A percentile compares a stretch with the other conserved stretches of the same genome.
These are phyloP conservation scores for Lipomyces sp. DNA, from an alignment of 805 yeast species.

Conservation along the genomic window DNA sequence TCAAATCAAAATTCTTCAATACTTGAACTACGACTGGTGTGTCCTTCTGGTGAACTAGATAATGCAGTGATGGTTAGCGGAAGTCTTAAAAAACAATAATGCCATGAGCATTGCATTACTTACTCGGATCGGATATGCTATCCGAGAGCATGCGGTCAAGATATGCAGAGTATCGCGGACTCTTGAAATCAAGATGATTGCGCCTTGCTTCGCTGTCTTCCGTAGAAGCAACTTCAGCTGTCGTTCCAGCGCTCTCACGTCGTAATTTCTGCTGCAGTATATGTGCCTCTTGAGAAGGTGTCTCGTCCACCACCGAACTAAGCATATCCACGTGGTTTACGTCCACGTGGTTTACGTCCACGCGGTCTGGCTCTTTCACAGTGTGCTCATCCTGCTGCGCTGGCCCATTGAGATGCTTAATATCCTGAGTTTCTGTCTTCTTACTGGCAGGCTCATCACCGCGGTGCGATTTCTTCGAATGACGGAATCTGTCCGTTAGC, in stretches of 20 bases:
- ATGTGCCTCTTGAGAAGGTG: neutral
- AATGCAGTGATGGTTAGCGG: neutral
- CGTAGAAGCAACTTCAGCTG: neutral
- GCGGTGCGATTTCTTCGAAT: conserved; percentile 10
- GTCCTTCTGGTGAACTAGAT: conserved; percentile 38
- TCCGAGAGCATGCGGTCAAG: neutral
- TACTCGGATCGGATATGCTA: conserved; percentile 21
- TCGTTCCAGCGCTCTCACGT: neutral
- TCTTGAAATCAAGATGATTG: conserved; percentile 15
- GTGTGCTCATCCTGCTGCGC: neutral
- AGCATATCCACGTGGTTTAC: too few relatives aligned
- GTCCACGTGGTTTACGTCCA: too few relatives aligned
- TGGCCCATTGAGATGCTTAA: too few relatives aligned
- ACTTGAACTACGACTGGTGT: conserved; percentile 34
- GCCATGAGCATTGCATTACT: neutral
- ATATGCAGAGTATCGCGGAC: conserved; percentile 4
- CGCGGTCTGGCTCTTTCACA: too few relatives aligned
- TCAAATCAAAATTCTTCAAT: conserved; percentile 39
- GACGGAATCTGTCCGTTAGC: conserved; percentile 14
- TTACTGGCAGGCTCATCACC: neutral
- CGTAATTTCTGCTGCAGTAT: neutral
- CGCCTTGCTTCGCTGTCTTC: neutral
- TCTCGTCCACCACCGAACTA: neutral
- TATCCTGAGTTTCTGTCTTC: too few relatives aligned
- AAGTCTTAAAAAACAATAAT: neutral